Base-by-base conservation (phyloP, 2,329 filamentous ascomycete genomes). In the Sclerotinia subarctica region DNA sequence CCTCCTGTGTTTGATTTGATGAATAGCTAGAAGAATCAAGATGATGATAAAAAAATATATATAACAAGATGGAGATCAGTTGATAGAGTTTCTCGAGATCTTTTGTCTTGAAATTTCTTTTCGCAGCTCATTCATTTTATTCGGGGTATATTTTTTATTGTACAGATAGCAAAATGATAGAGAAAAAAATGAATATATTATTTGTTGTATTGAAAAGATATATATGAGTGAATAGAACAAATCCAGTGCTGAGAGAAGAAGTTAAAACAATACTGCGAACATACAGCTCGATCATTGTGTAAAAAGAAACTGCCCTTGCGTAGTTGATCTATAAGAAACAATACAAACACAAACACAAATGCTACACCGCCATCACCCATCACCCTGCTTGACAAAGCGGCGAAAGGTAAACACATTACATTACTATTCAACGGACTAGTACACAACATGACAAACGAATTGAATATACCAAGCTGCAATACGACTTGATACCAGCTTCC, bases 401-500 rank as follows among this genome's bases (percentile, higher is more conserved):
- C 46, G 38, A 21, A 38, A 26, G 4, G 0, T 13, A 4, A 26
- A 51, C 15, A 3, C 11, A 11, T 13, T 51, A 19, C 4, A 62
- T 38, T 51, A 13, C 4, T 38, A 51, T 51, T 1, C 49, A 62
- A 19, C 15, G 1, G 24, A 35, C 29, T 35, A 38, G 5, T 35
- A 38, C 19, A 62, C 46, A 51, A 26, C 26, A 62, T 24, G 46
- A 54, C 19, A 54, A 35, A 8, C 29, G 21, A 35, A 15, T 7
- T 7, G 21, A 38, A 10, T 56, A 56, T 38, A 19, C 57, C 17
- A 46, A 59, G 42, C 46, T 46, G 2, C 42, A 59, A 59, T 32
- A 19, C 29, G 24, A 59, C 42, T 59, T 38, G 11, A 11, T 57
- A 0, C 82, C 83, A 4, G 78, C 73, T 26, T 74, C 68, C 1